These are phyloP conservation scores for Nannochloropsis gaditana DNA, from an alignment of 108 stramenopile species.

Conservation along the genomic window DNA sequence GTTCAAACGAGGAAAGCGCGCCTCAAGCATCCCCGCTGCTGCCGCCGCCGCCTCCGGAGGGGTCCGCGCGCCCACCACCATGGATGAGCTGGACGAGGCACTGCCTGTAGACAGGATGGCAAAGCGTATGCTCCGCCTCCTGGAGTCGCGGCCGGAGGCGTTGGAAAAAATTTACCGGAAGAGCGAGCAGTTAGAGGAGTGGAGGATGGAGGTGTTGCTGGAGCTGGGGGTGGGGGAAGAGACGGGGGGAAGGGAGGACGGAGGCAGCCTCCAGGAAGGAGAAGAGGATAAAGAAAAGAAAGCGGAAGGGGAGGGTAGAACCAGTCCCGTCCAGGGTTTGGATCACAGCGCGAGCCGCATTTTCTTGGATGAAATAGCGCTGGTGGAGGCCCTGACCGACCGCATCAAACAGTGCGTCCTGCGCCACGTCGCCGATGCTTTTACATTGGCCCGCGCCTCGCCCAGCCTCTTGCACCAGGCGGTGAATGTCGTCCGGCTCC, in stretches of 20 bases:
- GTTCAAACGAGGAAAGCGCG: too few species aligned
- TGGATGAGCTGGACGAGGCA: not conserved
- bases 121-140: not conserved
- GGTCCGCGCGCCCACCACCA: too few species aligned
- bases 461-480: not conserved
- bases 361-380: not conserved
- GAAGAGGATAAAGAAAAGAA: not conserved
- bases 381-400: not conserved
- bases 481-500: not conserved
- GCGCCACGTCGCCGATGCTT: not conserved
- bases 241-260: not conserved
- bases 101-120: slow-evolving; percentile 1
- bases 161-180: not conserved
- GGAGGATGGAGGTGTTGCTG: slow-evolving; percentile 1
- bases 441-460: not conserved
- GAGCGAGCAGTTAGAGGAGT: not conserved
- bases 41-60: too few species aligned
- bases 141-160: not conserved
- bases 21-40: too few species aligned
- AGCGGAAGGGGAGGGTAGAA: not conserved
- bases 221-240: not conserved
- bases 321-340: not conserved
- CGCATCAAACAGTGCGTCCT: not conserved
- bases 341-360: not conserved
- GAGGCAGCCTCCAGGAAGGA: not conserved